Evolutionary conservation across 371 early-diverging fungal genomes (phyloP).

Genomic region (Entomophthora muscae): DNA sequence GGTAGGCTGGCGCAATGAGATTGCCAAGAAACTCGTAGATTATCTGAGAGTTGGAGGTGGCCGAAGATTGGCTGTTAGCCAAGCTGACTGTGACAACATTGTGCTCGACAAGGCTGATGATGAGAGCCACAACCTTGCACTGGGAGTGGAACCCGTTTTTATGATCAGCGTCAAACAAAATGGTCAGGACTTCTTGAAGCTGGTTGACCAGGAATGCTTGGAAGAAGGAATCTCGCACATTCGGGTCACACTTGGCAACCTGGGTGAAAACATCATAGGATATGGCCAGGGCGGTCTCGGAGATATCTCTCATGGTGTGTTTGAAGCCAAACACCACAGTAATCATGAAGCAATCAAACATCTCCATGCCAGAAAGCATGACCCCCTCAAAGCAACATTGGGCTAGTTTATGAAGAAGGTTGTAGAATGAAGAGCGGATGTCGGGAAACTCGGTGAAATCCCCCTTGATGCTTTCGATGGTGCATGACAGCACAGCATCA

Average conservation of each 20-base stretch:
- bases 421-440: conserved; percentile 86
- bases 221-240: conserved; percentile 74
- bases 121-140: conserved; percentile 65
- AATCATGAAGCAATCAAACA: background rate
- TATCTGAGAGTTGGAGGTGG: conserved; percentile 55
- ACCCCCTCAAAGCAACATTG: conserved; percentile 77
- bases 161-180: conserved; percentile 91
- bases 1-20: conserved; percentile 74
- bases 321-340: conserved; percentile 37
- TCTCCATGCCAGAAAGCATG: conserved; percentile 36
- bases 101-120: conserved; percentile 70
- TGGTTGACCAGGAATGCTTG: conserved; percentile 73
- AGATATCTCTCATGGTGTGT: conserved; percentile 95
- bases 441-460: conserved; percentile 95
- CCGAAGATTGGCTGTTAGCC: conserved; percentile 48
- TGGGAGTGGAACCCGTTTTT: conserved; percentile 95
- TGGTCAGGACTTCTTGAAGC: conserved; percentile 88
- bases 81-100: conserved; percentile 68
- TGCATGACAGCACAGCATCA: conserved; percentile 85
- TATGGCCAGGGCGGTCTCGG: conserved; percentile 75
- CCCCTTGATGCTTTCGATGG: conserved; percentile 94
- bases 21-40: conserved; percentile 62
- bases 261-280: conserved; percentile 73
- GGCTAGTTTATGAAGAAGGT: conserved; percentile 71
- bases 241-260: conserved; percentile 43